A percentile compares a stretch with the other conserved stretches of the same genome.
phyloP scores from a whole-genome alignment of 805 yeast species.

The Candida boidinii region DNA sequence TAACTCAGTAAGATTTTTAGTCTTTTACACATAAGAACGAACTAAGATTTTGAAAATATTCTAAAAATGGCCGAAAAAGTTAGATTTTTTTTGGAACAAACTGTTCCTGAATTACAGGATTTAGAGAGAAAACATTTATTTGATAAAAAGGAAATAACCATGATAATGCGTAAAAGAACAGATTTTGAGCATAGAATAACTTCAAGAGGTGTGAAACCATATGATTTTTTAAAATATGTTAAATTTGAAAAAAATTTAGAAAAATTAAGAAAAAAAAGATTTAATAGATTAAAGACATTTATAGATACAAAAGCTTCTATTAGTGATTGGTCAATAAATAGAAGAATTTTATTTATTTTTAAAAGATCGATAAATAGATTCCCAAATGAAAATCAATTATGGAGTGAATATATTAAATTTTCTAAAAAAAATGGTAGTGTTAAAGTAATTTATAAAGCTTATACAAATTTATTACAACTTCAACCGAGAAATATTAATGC shows the following conservation, averaged over 20 bases:
- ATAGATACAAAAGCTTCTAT: conserved; percentile 56
- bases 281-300: conserved; percentile 46
- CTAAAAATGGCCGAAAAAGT: conserved; percentile 33
- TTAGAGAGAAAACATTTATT: conserved; percentile 74
- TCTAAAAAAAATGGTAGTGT: conserved; percentile 62
- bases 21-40: no score
- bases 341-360: conserved; percentile 73
- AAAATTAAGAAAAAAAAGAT: conserved; percentile 64
- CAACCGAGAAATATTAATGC: conserved; percentile 89
- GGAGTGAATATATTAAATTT: conserved; percentile 69
- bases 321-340: conserved; percentile 81
- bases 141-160: conserved; percentile 70
- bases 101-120: conserved; percentile 90
- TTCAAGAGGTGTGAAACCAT: conserved; percentile 72
- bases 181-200: conserved; percentile 89
- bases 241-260: conserved; percentile 78
- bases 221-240: conserved; percentile 71
- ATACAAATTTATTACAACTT: conserved; percentile 67
- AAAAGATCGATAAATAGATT: conserved; percentile 76
- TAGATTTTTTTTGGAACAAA: conserved; percentile 51
- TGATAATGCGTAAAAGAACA: conserved; percentile 86
- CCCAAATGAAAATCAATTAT: conserved; percentile 67
- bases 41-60: no score
- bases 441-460: conserved; percentile 65
- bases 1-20: no score